Conservation (phyloP, 768 basidiomycete species). For the Tylopilus felleus region DNA sequence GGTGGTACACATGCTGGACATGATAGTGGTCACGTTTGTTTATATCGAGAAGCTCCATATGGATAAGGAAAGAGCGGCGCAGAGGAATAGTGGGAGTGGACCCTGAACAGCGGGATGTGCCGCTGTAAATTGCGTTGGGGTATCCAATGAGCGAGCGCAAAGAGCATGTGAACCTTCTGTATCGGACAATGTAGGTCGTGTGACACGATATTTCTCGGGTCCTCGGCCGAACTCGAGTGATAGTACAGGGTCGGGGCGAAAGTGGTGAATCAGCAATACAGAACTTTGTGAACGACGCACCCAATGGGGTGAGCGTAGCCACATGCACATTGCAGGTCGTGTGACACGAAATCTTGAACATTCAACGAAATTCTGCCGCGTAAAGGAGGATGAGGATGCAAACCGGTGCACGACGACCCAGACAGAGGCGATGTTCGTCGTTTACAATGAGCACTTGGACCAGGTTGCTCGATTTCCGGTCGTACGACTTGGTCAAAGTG, state of each 20-base stretch:
- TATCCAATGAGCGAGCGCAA: not conserved
- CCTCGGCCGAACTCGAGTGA: not conserved
- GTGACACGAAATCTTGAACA: conserved; percentile 9
- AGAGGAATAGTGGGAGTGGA: not conserved
- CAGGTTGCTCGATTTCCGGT: not conserved
- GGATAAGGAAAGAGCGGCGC: not conserved
- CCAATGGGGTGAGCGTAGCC: not conserved
- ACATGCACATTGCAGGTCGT: conserved; percentile 11
- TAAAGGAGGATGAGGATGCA: not conserved
- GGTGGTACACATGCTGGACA: not conserved
- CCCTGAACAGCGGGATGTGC: not conserved
- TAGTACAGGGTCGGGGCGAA: not conserved
- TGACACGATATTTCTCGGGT: not conserved
- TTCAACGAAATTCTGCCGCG: not conserved
- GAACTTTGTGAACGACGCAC: not conserved
- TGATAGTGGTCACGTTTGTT: not conserved
- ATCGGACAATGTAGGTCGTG: not conserved
- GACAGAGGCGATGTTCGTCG: not conserved
- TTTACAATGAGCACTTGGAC: not conserved
- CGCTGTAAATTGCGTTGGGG: not conserved
- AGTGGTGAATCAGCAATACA: not conserved
- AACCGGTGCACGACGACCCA: not conserved
- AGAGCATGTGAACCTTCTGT: not conserved
- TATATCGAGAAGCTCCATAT: not conserved
- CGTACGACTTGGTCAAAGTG: not conserved